Conservation (phyloP, 2,329 filamentous ascomycete species). For the Akanthomyces lecanii region DNA sequence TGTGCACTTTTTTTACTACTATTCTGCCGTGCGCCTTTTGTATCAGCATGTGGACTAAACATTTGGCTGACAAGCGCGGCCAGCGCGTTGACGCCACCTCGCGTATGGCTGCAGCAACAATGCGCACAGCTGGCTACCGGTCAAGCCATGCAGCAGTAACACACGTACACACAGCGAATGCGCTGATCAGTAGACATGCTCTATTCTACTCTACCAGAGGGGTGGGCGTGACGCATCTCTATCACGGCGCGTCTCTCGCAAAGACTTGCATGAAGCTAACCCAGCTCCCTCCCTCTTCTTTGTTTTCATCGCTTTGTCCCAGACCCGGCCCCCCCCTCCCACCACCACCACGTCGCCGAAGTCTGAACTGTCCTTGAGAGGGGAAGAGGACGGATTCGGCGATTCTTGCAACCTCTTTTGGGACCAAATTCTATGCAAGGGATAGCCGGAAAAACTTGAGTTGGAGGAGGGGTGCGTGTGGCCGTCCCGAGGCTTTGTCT, state of each 20-base stretch:
- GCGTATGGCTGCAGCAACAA: too few relatives aligned
- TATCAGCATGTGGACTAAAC: too few relatives aligned
- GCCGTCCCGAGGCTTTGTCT: not conserved
- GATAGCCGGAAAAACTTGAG: not conserved
- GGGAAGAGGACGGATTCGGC: not conserved
- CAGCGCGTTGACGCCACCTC: too few relatives aligned
- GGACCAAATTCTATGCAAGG: not conserved
- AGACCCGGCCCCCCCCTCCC: not conserved
- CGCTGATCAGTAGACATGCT: not conserved
- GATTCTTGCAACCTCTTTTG: not conserved
- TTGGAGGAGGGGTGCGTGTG: not conserved
- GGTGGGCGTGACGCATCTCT: not conserved
- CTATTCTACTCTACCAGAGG: too few relatives aligned
- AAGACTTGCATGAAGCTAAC: not conserved
- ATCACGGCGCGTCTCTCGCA: not conserved
- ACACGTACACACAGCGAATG: not conserved
- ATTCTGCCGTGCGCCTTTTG: too few relatives aligned
- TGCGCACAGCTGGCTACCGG: not conserved
- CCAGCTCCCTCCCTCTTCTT: not conserved
- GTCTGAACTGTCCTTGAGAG: too few relatives aligned
- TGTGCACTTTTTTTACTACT: too few relatives aligned
- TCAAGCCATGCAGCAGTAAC: not conserved
- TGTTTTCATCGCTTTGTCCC: conserved; percentile 2
- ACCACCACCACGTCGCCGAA: not conserved
- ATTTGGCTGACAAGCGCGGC: not conserved